phyloP scores from a whole-genome alignment of 2,329 filamentous ascomycete species.

The Fusarium sp. region DNA sequence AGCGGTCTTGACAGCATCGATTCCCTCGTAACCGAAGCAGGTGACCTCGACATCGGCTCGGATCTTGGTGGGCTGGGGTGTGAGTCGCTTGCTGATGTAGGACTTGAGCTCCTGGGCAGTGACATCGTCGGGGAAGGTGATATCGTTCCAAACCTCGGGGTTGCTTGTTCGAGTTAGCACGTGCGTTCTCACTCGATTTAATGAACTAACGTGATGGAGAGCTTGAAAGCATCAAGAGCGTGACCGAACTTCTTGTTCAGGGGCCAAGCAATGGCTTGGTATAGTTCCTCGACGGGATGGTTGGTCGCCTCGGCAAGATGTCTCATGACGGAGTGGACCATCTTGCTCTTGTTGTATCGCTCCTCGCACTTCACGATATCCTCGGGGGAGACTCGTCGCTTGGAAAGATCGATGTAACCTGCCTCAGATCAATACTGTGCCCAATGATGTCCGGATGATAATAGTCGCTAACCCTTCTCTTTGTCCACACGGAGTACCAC shows the following conservation, averaged over 20 bases:
- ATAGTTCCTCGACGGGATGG: conserved; percentile 92
- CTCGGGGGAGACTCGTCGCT: conserved; percentile 96
- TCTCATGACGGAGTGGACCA: conserved; percentile 98
- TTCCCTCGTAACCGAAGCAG: conserved; percentile 96
- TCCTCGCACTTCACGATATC: conserved; percentile 99
- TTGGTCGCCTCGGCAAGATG: conserved; percentile 98
- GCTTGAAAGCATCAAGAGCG: conserved; percentile 97
- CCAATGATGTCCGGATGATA: conserved; percentile 24
- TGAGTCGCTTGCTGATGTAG: conserved; percentile 97
- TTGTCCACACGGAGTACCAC: conserved; percentile 99
- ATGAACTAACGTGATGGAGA: conserved; percentile 87
- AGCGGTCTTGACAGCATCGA: conserved; percentile 96
- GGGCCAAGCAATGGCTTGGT: conserved; percentile 96
- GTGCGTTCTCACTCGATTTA: not conserved
- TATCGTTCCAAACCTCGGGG: conserved; percentile 94
- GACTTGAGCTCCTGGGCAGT: conserved; percentile 90
- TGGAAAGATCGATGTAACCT: conserved; percentile 97
- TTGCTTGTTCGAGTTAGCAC: conserved; percentile 68
- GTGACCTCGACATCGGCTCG: conserved; percentile 97
- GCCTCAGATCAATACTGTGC: conserved; percentile 38
- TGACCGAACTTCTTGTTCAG: conserved; percentile 98
- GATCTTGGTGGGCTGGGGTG: conserved; percentile 98
- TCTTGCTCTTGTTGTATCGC: conserved; percentile 99
- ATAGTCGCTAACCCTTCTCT: conserved; percentile 80
- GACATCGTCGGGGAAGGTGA: conserved; percentile 85